Base-by-base conservation (phyloP, 306 rosid species). In the Urtica urens region DNA sequence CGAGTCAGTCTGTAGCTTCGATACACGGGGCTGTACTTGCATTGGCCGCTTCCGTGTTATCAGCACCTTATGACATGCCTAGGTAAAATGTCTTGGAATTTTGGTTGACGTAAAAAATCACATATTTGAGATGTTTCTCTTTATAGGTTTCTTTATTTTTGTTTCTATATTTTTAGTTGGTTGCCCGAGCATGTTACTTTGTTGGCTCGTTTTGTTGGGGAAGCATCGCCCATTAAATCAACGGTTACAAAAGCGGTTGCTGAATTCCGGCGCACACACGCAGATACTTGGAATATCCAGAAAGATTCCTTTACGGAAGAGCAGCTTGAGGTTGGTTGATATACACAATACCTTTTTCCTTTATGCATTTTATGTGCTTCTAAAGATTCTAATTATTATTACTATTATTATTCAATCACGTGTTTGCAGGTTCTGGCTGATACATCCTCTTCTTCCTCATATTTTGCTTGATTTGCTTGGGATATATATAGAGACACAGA, bases 201-300 rank as follows among this genome's bases (percentile, higher is more conserved):
- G 64, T 92, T 90, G 6, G 99, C 99, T 55, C 86, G 83, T 37
- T 85, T 90, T 59, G 77, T 78, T 23, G 87, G 90, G 63, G 99
- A 85, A 77, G 87, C 92, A 26, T 67, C 96, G 12, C 96, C 99
- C 11, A 85, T 90, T 67, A 90, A 82, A 73, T 75, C 90, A 41
- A 80, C 96, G 0, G 99, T 90, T 60, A 90, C 99, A 29, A 90
- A 90, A 79, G 99, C 99, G 16, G 84, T 90, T 66, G 95, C 99
- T 1, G 99, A 90, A 70, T 90, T 90, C 65, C 77, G 99, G 62
- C 81, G 99, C 33, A 90, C 99, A 17, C 99, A 90, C 72, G 99
- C 99, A 33, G 99, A 90, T 69, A 90, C 85, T 6, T 90, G 99
- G 99, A 90, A 85, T 63, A 79, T 82, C 60, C 96, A 90, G 72